Evolutionary conservation across 179 eudicot species (phyloP).

Genomic region (Actinidia arguta): DNA sequence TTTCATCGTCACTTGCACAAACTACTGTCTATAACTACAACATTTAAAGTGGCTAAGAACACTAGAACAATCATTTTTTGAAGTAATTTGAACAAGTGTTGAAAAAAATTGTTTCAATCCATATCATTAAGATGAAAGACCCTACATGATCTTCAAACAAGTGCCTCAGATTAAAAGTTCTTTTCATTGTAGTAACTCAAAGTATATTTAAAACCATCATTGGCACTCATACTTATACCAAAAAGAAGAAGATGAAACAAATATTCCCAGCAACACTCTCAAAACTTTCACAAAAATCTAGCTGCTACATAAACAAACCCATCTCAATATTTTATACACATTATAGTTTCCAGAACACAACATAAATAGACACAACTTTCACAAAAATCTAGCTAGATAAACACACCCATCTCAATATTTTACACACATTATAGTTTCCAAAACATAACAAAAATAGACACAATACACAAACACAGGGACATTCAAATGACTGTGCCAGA

Average conservation of each 20-base stretch:
- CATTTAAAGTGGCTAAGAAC: neutral
- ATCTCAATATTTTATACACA: too few species aligned
- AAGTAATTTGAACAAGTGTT: neutral
- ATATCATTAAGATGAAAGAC: neutral
- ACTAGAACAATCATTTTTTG: neutral
- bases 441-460: neutral
- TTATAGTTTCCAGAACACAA: too few species aligned
- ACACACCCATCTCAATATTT: neutral
- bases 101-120: neutral
- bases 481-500: neutral
- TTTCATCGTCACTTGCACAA: conserved; percentile 24
- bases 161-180: conserved; percentile 42
- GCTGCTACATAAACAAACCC: too few species aligned
- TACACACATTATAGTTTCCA: neutral
- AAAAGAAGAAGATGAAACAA: neutral
- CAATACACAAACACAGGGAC: neutral
- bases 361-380: too few species aligned
- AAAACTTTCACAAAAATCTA: too few species aligned
- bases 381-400: too few species aligned
- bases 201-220: conserved; percentile 30
- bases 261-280: neutral
- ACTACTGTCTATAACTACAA: neutral
- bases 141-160: neutral
- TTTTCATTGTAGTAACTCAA: conserved; percentile 35
- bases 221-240: too few species aligned